Percentiles rank a stretch among this genome's conserved stretches.
These are phyloP conservation scores for Gossypium thurberi DNA, from an alignment of 345 rosid species.

Conservation along the genomic window DNA sequence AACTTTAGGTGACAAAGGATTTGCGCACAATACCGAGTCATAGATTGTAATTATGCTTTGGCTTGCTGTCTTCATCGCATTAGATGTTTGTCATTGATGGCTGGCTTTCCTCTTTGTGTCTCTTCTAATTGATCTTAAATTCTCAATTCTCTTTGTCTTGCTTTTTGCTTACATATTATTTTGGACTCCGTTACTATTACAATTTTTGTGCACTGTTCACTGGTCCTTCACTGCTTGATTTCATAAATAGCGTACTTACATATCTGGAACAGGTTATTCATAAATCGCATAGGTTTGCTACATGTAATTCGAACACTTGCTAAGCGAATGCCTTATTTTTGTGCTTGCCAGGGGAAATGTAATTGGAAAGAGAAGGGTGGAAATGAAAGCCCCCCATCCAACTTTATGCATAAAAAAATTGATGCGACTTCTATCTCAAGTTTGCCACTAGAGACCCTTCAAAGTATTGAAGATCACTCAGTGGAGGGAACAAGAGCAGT, in stretches of 20 bases:
- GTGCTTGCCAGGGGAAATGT: conserved; percentile 28
- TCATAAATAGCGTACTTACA: neutral
- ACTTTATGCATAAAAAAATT: conserved; percentile 17
- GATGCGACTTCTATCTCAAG: conserved; percentile 16
- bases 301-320: neutral
- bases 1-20: neutral
- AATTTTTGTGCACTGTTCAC: neutral
- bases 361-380: conserved; percentile 18
- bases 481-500: conserved; percentile 33
- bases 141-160: neutral
- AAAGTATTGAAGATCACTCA: conserved; percentile 29
- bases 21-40: neutral
- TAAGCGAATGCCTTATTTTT: conserved; percentile 1
- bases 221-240: neutral
- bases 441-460: conserved; percentile 14
- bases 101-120: neutral
- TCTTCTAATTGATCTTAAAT: neutral
- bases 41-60: neutral
- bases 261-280: neutral
- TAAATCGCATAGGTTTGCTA: neutral
- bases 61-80: neutral
- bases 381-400: conserved; percentile 9
- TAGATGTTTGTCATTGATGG: conserved; percentile 4
- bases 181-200: neutral
- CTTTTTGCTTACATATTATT: neutral